Base-by-base conservation (phyloP, 176 grass and related monocot genomes). In the Phoenix dactylifera region DNA sequence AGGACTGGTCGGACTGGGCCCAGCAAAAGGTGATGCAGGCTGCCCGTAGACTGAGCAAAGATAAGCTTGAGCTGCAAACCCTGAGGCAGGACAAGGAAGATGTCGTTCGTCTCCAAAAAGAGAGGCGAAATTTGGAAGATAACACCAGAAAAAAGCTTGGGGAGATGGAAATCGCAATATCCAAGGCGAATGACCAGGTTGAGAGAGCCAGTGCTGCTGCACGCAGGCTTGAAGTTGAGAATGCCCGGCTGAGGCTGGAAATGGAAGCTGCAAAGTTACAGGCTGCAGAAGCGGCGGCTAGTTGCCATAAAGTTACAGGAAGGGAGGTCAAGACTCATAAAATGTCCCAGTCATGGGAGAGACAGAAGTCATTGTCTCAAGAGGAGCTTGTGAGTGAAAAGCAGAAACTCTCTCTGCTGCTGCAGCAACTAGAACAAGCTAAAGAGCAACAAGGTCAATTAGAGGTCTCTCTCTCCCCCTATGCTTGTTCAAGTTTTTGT, bases 11-110 rank as follows among this genome's bases (percentile, higher is more conserved):
- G 56, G 82, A 98, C 39, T 98, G 93, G 93, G 93, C 93, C 55
- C 88, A 92, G 64, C 73, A 89, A 54, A 98, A 98, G 64, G 93
- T 98, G 70, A 98, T 92, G 93, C 93, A 92, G 66, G 93, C 89
- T 2, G 71, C 93, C 2, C 78, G 76, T 12, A 84, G 93, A 70
- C 76, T 98, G 50, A 76, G 75, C 16, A 98, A 89, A 55, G 93
- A 98, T 56, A 98, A 83, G 60, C 82, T 85, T 23, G 93, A 83
- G 60, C 82, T 92, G 44, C 81, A 92, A 58, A 69, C 70, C 24
- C 82, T 92, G 28, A 74, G 88, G 35, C 89, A 83, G 76, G 88
- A 89, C 68, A 98, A 72, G 62, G 79, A 92, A 64, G 93, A 89
- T 18, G 81, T 57, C 0, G 59, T 69, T 12, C 84, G 88, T 7